Evolutionary conservation across 1,139 yeast species (phyloP), one percentile per base, ranked within the genome.

Genomic region (Hanseniaspora sp.): DNA sequence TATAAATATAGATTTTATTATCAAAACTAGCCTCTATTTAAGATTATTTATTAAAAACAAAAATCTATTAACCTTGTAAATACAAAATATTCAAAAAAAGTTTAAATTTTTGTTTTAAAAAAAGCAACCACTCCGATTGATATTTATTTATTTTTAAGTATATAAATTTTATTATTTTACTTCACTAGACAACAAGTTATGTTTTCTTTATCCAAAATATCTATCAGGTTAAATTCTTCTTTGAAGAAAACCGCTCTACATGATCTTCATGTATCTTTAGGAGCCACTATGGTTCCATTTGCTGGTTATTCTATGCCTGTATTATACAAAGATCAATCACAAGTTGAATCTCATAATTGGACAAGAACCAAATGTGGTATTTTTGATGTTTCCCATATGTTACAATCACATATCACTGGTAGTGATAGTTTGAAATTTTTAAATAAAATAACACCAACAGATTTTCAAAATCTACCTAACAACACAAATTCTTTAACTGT

Each of bases 241-340:
- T 61, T 74, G 53, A 68, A 67, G 58, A 83, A 79, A 64, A 92
- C 98, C 1, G 95, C 97, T 5, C 75, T 92, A 52, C 79, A 83
- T 66, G 88, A 83, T 58, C 75, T 88, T 42, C 97, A 92, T 66
- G 72, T 83, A 39, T 77, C 78, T 57, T 73, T 80, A 52, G 92
- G 90, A 6, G 98, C 90, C 13, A 88, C 86, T 58, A 83, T 92
- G 83, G 97, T 88, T 3, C 95, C 92, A 44, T 92, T 86, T 69
- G 97, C 97, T 31, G 96, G 96, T 17, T 92, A 78, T 65, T 79
- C 83, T 53, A 90, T 92, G 97, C 98, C 98, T 1, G 90, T 92
- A 12, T 71, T 87, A 48, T 92, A 90, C 72, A 77, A 79, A 61
- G 81, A 75, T 23, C 95, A 86, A 69, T 71, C 87, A 4, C 97